These are phyloP conservation scores for Vigna unguiculata DNA, from an alignment of 306 rosid species.

Conservation along the genomic window DNA sequence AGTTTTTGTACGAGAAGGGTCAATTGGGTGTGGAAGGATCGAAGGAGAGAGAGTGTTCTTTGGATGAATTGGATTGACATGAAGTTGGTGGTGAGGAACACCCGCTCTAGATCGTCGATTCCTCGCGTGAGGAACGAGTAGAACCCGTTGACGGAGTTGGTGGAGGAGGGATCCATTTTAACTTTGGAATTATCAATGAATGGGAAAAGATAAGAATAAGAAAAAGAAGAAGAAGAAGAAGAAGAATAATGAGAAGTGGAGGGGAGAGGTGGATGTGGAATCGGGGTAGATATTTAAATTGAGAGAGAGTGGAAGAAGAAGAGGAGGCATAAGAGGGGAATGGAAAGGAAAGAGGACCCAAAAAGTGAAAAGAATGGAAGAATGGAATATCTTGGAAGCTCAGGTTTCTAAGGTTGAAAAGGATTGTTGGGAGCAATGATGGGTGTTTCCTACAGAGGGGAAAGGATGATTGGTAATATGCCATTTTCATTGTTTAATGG, in stretches of 20 bases:
- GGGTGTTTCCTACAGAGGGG: conserved; percentile 99
- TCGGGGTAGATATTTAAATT: conserved; percentile 61
- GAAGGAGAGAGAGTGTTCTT: conserved; percentile 80
- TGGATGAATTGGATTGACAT: conserved; percentile 99
- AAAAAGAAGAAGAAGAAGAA: too few species aligned
- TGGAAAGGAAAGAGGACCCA: conserved; percentile 1
- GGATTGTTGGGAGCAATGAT: conserved; percentile 99
- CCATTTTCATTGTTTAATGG: conserved; percentile 95
- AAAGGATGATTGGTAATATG: conserved; percentile 96
- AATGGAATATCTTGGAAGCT: conserved; percentile 78
- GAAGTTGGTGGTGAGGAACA: conserved; percentile 79
- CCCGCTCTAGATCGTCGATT: conserved; percentile 94
- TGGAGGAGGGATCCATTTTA: conserved; percentile 88
- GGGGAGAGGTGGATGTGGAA: conserved; percentile 38
- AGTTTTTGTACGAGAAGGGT: conserved; percentile 93
- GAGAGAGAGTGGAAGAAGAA: conserved; percentile 47
- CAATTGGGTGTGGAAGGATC: conserved; percentile 93
- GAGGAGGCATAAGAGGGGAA: conserved; percentile 28
- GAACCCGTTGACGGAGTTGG: conserved; percentile 98
- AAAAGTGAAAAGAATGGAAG: conserved; percentile 49
- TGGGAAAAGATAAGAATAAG: too few species aligned
- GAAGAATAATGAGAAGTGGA: not conserved
- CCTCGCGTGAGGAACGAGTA: conserved; percentile 88
- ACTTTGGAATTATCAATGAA: not conserved
- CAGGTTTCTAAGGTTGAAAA: conserved; percentile 97